A percentile compares a stretch with the other conserved stretches of the same genome.
Conservation (phyloP, 2,329 filamentous ascomycete species). For the Knufia petricola region DNA sequence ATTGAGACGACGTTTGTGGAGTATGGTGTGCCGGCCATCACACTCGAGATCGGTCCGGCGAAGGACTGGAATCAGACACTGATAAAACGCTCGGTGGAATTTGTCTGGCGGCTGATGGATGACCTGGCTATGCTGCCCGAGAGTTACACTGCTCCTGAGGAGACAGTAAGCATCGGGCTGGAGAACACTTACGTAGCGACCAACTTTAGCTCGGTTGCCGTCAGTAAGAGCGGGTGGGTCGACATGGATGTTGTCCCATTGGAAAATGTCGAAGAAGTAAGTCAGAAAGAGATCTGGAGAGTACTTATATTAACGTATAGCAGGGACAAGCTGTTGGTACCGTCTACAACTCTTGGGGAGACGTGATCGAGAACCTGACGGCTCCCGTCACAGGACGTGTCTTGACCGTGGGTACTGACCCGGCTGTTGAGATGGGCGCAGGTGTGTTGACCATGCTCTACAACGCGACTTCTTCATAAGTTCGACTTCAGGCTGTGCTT, state of each 20-base stretch:
- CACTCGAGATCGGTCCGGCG: constrained; percentile 10
- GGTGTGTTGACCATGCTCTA: constrained; percentile 4
- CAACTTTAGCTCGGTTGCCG: constrained; percentile 3
- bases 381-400: constrained; percentile 6
- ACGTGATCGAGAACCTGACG: constrained; percentile 9
- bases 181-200: constrained; percentile 3
- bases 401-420: background rate
- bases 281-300: too few relatives aligned
- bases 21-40: constrained; percentile 9
- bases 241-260: constrained; percentile 6
- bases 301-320: too few relatives aligned
- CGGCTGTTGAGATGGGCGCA: constrained; percentile 8
- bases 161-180: constrained; percentile 4
- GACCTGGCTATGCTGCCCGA: constrained; percentile 8
- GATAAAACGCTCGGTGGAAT: constrained; percentile 10
- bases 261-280: constrained; percentile 4
- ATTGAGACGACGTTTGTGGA: constrained; percentile 10
- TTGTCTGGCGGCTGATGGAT: constrained; percentile 8
- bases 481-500: too few relatives aligned
- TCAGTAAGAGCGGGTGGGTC: constrained; percentile 9
- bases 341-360: constrained; percentile 10
- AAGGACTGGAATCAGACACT: constrained; percentile 10
- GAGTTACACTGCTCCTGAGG: constrained; percentile 1
- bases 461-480: constrained; percentile 8
- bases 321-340: constrained; percentile 8